Conservation (phyloP, 2,329 filamentous ascomycete genomes). For the Penicillium sp. region DNA sequence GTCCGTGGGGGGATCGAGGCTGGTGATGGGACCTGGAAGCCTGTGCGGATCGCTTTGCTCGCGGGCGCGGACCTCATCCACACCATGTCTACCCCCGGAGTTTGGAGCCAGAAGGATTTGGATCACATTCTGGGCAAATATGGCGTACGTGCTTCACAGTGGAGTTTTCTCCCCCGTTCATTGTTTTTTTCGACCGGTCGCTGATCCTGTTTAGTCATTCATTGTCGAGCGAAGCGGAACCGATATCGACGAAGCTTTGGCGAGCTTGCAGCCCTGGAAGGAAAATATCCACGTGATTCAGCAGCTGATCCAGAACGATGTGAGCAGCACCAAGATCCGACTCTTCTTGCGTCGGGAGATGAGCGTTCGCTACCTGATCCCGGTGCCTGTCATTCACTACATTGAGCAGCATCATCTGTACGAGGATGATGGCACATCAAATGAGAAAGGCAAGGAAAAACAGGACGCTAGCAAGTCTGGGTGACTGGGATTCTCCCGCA, state of each 20-base stretch:
- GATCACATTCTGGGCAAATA: conserved; percentile 81
- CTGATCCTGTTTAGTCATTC: conserved; percentile 49
- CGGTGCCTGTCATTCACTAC: conserved; percentile 67
- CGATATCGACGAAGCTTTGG: conserved; percentile 79
- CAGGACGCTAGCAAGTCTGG: conserved; percentile 22
- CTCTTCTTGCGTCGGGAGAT: conserved; percentile 72
- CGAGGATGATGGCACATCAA: conserved; percentile 43
- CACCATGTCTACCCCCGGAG: conserved; percentile 63
- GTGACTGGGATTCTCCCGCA: conserved; percentile 12
- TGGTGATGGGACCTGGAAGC: conserved; percentile 58
- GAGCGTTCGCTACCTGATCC: conserved; percentile 72
- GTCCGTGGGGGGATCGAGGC: conserved; percentile 67
- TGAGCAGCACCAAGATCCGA: conserved; percentile 76
- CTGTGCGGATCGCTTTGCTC: conserved; percentile 70
- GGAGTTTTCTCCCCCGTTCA: background rate
- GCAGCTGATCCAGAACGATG: conserved; percentile 80
- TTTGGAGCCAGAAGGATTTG: conserved; percentile 80
- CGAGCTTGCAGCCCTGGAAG: conserved; percentile 73
- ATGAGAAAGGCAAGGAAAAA: conserved; percentile 32
- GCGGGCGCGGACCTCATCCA: conserved; percentile 71
- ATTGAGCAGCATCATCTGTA: conserved; percentile 64
- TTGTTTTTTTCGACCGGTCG: background rate
- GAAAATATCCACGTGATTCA: conserved; percentile 84
- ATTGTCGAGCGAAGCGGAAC: conserved; percentile 84
- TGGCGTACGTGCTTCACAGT: conserved; percentile 42